Base-by-base conservation (phyloP, 169 alveolate species). In the Eimeria acervulina region DNA sequence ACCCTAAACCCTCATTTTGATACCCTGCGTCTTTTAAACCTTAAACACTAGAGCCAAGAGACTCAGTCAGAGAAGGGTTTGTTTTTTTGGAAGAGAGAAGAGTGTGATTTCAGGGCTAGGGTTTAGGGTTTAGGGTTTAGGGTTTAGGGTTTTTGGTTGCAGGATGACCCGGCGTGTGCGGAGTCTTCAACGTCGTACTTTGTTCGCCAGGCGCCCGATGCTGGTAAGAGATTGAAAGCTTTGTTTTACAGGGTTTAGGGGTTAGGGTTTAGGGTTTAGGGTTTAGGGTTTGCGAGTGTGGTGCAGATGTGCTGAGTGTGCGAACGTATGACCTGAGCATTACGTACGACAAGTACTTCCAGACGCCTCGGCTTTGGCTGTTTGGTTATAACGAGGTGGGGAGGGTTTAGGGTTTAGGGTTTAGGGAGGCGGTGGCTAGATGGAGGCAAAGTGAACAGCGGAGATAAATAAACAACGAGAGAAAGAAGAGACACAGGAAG, bases 291-390 rank as follows among this genome's bases (percentile, higher is more conserved):
- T 92, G 72, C 26, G 55, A 13, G 33, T 68, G 80, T 90, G 61
- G 19, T 3, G 74, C 95, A 89, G 93, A 88, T 33, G 72, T 95
- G 44, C 95, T 95, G 52, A 42, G 87, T 36, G 85, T 93, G 72
- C 51, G 96, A 68, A 72, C 96, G 59, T 85, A 96, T 76, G 98
- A 96, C 95, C 74, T 97, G 78, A 96, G 97, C 61, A 96, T 97
- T 47, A 97, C 98, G 21, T 97, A 96, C 72, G 98, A 97, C 96
- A 97, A 97, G 94, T 97, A 97, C 84, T 97, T 96, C 94, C 97
- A 96, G 78, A 98, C 99, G 55, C 99, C 99, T 36, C 95, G 99
- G 93, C 98, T 99, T 66, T 99, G 99, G 99, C 97, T 99, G 47
- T 96, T 97, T 55, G 99, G 99, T 31, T 98, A 98, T 95, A 97